Percentiles rank a stretch among this genome's conserved stretches.
Evolutionary conservation across 345 rosid genomes (phyloP).

Genomic region (Arabis hirsuta): DNA sequence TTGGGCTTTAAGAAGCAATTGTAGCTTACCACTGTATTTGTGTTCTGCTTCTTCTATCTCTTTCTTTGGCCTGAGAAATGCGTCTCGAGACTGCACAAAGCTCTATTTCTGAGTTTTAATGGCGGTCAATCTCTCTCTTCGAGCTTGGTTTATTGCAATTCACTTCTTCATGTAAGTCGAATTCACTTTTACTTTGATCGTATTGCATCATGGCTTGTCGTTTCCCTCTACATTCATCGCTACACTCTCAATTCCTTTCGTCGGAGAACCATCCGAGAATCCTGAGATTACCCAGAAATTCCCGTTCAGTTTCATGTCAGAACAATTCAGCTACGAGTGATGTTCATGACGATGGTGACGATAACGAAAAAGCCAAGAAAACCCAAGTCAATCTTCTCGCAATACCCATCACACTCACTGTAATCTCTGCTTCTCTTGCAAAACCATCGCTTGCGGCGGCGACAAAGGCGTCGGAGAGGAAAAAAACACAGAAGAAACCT

Average conservation of each 20-base stretch:
- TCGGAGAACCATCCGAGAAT: slow-evolving; percentile 37
- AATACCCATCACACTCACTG: slow-evolving; percentile 69
- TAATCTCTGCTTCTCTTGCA: slow-evolving; percentile 63
- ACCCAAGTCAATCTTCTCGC: slow-evolving; percentile 55
- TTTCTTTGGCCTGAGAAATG: slow-evolving; percentile 8
- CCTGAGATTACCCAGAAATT: slow-evolving; percentile 26
- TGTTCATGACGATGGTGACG: slow-evolving; percentile 24
- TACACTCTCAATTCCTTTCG: slow-evolving; percentile 38
- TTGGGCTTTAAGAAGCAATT: slow-evolving; percentile 29
- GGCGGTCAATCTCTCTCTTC: slow-evolving; percentile 36
- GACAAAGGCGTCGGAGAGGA: slow-evolving; percentile 55
- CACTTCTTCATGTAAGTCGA: slow-evolving; percentile 47
- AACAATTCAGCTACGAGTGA: slow-evolving; percentile 28
- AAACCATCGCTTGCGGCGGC: slow-evolving; percentile 51
- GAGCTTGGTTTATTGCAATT: slow-evolving; percentile 26
- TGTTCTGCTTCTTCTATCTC: slow-evolving; percentile 33
- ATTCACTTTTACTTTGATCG: neutral
- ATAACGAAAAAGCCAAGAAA: slow-evolving; percentile 38
- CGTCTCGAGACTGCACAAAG: neutral
- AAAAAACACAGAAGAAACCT: slow-evolving; percentile 58
- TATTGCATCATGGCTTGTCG: slow-evolving; percentile 49
- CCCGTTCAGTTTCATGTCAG: slow-evolving; percentile 51
- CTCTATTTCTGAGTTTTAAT: slow-evolving; percentile 32
- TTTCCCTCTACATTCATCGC: slow-evolving; percentile 50
- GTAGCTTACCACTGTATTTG: neutral